Base-by-base conservation (phyloP, 176 grass and related monocot species). In the Musa troglodytarum region DNA sequence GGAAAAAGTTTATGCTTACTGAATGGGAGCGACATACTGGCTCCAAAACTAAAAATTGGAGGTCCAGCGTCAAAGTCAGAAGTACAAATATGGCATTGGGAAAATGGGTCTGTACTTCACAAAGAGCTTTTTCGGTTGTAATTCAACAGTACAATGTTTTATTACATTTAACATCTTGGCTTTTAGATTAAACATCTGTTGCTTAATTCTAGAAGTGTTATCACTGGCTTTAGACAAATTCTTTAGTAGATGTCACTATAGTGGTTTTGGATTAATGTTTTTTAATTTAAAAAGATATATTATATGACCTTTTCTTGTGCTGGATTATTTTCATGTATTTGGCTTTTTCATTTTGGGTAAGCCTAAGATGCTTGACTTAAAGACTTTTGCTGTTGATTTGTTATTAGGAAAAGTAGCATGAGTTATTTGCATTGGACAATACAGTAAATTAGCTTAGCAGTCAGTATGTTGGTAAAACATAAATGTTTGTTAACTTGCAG, bases 401-500 rank as follows among this genome's bases (percentile, higher is more conserved):
- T 9, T 26, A 26, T 11, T 65, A 24, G 22, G 24, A 29, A 12
- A 65, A 25, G 21, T 1, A 65, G 11, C 22, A 65, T 20, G 12
- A 26, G 3, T 65, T 65, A 26, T 65, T 24, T 11, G 23, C 22
- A 65, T 13, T 65, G 34, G 63, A 65, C 15, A 19, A 29, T 71
- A 20, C 49, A 71, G 11, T 52, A 19, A 51, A 71, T 49, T 71
- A 34, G 34, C 34, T 43, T 43, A 43, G 34, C 34, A 43, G 34
- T 43, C 34, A 43, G 34, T 43, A 72, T 53, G 19, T 72, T 72
- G 21, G 12, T 22, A 25, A 72, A 52, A 22, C 19, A 11, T 88
- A 75, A 69, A 64, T 70, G 49, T 54, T 50, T 78, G 82, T 73
- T 66, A 52, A 74, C 77, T 83, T 82, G 75, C 88, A 98, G 94